phyloP scores from a whole-genome alignment of 2,329 filamentous ascomycete species.

The Colletotrichum cereale region DNA sequence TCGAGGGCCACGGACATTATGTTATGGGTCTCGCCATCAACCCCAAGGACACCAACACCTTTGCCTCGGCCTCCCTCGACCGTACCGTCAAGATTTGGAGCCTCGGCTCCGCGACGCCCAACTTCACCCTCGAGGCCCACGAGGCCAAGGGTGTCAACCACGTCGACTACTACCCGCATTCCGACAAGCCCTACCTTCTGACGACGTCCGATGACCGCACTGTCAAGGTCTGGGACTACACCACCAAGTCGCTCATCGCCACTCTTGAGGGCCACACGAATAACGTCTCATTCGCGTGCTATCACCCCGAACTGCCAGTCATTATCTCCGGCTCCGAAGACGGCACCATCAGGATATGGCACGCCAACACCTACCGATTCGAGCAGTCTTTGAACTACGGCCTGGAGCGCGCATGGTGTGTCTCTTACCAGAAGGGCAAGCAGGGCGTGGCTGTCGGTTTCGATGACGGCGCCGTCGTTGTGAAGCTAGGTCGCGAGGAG shows the following conservation, averaged over 20 bases:
- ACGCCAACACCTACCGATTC: slow-evolving; percentile 95
- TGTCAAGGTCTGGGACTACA: slow-evolving; percentile 99
- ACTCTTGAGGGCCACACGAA: slow-evolving; percentile 97
- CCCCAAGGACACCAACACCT: slow-evolving; percentile 93
- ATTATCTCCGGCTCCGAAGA: slow-evolving; percentile 99
- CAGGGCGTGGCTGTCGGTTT: slow-evolving; percentile 97
- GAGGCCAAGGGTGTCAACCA: slow-evolving; percentile 98
- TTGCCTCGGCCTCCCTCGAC: slow-evolving; percentile 95
- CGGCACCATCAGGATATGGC: slow-evolving; percentile 97
- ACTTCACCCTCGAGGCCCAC: slow-evolving; percentile 96
- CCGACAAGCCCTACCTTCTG: slow-evolving; percentile 86
- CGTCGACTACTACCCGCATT: slow-evolving; percentile 87
- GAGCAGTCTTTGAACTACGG: slow-evolving; percentile 98
- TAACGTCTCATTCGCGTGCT: slow-evolving; percentile 98
- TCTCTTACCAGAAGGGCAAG: slow-evolving; percentile 93
- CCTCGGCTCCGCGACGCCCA: slow-evolving; percentile 90
- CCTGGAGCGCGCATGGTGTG: slow-evolving; percentile 96
- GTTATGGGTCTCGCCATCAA: slow-evolving; percentile 98
- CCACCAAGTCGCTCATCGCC: slow-evolving; percentile 95
- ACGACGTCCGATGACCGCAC: slow-evolving; percentile 88
- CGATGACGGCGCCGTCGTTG: slow-evolving; percentile 96
- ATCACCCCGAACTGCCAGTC: slow-evolving; percentile 95
- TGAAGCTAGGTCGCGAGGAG: slow-evolving; percentile 97
- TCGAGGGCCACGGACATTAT: slow-evolving; percentile 96
- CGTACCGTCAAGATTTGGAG: slow-evolving; percentile 99